Evolutionary conservation across 2,329 filamentous ascomycete genomes (phyloP), one percentile per base, ranked within the genome.

Genomic region (Verticillium isaacii): DNA sequence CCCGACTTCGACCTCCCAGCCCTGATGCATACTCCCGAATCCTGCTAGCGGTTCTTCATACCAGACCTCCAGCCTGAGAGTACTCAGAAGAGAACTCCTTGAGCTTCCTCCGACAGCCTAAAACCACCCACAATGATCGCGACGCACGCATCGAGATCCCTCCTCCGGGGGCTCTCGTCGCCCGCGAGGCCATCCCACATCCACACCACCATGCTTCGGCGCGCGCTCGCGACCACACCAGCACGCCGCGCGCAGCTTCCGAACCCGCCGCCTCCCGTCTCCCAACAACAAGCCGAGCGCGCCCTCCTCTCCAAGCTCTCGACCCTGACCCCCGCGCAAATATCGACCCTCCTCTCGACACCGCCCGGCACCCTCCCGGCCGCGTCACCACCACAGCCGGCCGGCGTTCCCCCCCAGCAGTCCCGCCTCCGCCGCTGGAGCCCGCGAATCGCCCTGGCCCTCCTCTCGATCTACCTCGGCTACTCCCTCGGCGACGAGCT

Each of bases 221-320:
- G 60, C 19, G 52, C 56, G 54, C 60, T 65, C 25, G 32, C 63
- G 17, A 59, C 63, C 9, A 62, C 62, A 6, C 29, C 59, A 23
- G 17, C 15, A 7, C 58, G 45, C 55, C 57, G 55, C 60, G 57
- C 59, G 54, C 29, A 59, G 29, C 45, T 59, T 0, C 57, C 32
- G 14, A 41, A 39, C 9, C 62, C 61, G n/a, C 59, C 56, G 8
- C 41, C n/a, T 52, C 32, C 55, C 3, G 45, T 39, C 2, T 25
- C 55, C 6, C 45, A 62, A 32, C 25, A 36, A 19, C 39, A 36
- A 5, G 39, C 61, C 19, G 52, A 63, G 52, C 54, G 58, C 3
- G 61, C 63, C 34, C 64, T 59, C 19, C 41, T 66, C 39, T 34
- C 58, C 45, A 66, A 65, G 56, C 64, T 66, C 52, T 64, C 64